Percentiles rank a stretch among this genome's conserved stretches.
These are phyloP conservation scores for Yamadazyma triangularis DNA, from an alignment of 1,139 yeast species.

Conservation along the genomic window DNA sequence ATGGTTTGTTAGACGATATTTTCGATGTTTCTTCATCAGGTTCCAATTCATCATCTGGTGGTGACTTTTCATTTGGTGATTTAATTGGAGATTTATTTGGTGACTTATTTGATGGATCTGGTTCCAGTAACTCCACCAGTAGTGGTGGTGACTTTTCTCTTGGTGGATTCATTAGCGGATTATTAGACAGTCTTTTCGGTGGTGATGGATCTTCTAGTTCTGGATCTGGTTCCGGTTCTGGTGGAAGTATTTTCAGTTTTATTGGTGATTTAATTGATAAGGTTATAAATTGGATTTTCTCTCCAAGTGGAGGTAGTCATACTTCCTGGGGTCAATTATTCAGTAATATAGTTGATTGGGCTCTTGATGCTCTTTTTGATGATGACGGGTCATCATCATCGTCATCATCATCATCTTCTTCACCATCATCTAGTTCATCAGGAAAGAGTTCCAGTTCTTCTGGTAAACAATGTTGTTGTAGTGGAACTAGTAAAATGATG, in stretches of 20 bases:
- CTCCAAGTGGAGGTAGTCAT: conserved; percentile 7
- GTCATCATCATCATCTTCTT: conserved; percentile 6
- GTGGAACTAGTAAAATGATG: conserved; percentile 8
- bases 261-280: conserved; percentile 7
- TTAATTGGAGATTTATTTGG: conserved; percentile 12
- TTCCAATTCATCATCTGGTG: conserved; percentile 9
- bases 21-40: conserved; percentile 13
- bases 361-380: conserved; percentile 15
- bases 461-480: conserved; percentile 10
- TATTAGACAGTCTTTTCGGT: conserved; percentile 13
- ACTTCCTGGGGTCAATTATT: conserved; percentile 11
- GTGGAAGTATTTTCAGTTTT: conserved; percentile 7
- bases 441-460: conserved; percentile 6
- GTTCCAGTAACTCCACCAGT: conserved; percentile 4
- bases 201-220: conserved; percentile 4
- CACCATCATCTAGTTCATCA: conserved; percentile 9
- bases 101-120: conserved; percentile 11
- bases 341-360: conserved; percentile 12
- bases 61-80: conserved; percentile 2
- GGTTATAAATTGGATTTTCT: conserved; percentile 11
- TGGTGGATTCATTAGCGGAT: conserved; percentile 10
- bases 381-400: conserved; percentile 16
- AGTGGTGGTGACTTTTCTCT: conserved; percentile 7
- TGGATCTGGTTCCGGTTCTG: conserved; percentile 7
- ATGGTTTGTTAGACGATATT: conserved; percentile 18